phyloP scores from a whole-genome alignment of 495 filamentous ascomycete species.

The Neurospora tetrasperma region DNA sequence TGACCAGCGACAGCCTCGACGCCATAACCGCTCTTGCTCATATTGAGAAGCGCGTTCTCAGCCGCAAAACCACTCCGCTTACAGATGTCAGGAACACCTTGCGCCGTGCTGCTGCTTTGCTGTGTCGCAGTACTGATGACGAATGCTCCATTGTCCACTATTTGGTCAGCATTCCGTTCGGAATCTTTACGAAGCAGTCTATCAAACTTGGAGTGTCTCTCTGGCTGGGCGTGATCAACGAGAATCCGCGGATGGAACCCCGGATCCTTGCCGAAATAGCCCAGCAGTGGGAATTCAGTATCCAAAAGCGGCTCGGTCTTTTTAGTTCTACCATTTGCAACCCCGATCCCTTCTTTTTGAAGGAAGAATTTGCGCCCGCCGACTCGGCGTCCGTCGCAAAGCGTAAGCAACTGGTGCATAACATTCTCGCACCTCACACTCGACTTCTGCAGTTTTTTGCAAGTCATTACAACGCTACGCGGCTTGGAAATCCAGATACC shows the following conservation, averaged over 20 bases:
- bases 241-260: constrained; percentile 80
- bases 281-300: constrained; percentile 74
- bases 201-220: constrained; percentile 92
- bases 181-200: constrained; percentile 83
- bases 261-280: constrained; percentile 74
- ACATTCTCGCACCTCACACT: constrained; percentile 74
- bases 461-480: constrained; percentile 87
- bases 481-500: constrained; percentile 67
- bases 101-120: constrained; percentile 68
- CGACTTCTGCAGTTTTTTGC: constrained; percentile 78
- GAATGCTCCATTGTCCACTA: constrained; percentile 70
- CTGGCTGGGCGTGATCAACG: constrained; percentile 94
- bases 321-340: constrained; percentile 72
- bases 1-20: constrained; percentile 42
- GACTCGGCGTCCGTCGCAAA: constrained; percentile 65
- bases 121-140: constrained; percentile 64
- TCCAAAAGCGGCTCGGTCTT: constrained; percentile 63
- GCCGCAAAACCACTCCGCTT: constrained; percentile 57
- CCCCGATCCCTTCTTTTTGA: constrained; percentile 78
- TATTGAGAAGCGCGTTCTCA: constrained; percentile 56
- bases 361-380: constrained; percentile 86
- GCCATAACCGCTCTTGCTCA: constrained; percentile 50
- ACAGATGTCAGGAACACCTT: constrained; percentile 68
- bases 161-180: constrained; percentile 84
- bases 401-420: constrained; percentile 65